Evolutionary conservation across 2,329 filamentous ascomycete species (phyloP).

Genomic region (Ilyonectria destructans): DNA sequence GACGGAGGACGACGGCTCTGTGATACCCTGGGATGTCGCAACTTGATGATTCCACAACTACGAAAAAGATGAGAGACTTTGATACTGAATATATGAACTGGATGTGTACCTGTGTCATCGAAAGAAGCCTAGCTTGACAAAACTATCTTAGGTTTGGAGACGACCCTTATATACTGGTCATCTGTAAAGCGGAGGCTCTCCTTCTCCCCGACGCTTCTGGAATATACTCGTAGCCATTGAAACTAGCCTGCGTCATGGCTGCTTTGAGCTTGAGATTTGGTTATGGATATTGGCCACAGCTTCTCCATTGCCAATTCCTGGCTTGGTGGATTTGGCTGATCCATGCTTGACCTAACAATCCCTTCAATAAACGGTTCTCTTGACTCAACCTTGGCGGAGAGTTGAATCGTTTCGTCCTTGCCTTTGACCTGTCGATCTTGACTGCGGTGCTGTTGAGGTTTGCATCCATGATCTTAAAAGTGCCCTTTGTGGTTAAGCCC

Average conservation of each 20-base stretch:
- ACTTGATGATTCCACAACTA: constrained; percentile 8
- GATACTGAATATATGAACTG: background rate
- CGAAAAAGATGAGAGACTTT: constrained; percentile 8
- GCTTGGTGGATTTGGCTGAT: too few relatives aligned
- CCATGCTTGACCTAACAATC: background rate
- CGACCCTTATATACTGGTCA: background rate
- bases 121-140: background rate
- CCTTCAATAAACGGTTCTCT: background rate
- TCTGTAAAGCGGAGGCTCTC: background rate
- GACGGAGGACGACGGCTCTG: constrained; percentile 6
- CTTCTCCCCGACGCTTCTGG: background rate
- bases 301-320: background rate
- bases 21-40: constrained; percentile 35
- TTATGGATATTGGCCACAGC: background rate
- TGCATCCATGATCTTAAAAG: too few relatives aligned
- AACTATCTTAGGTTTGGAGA: background rate
- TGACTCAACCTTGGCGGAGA: too few relatives aligned
- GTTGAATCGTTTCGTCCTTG: background rate
- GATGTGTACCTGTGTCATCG: background rate
- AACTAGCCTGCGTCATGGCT: background rate
- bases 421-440: background rate
- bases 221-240: background rate
- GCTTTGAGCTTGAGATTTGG: background rate
- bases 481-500: background rate
- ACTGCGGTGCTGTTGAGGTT: background rate